Base-by-base conservation (phyloP, 192 early-diverging fungal genomes). In the Linnemannia schmuckeri region DNA sequence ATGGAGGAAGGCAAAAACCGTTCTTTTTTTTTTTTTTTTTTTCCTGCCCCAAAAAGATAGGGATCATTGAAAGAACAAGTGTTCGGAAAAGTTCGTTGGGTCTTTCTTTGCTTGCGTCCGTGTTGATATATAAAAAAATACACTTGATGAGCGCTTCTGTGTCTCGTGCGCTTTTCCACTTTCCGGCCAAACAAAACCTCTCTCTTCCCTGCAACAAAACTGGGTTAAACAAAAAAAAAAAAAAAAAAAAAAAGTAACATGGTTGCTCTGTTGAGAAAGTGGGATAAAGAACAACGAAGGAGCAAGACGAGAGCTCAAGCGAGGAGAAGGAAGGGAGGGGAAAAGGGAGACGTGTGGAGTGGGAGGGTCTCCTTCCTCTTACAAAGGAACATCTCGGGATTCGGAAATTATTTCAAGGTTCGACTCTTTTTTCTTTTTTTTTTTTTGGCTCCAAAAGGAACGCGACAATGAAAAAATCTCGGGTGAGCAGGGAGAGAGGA, bases 341-440 rank as follows among this genome's bases (percentile, higher is more conserved):
- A 57, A 15, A 15, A 13, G 8, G 55, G 55, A 27, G 55, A 6
- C 3, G 55, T 24, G 55, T 5, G 24, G 54, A 57, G 24, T 12
- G 4, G 55, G 55, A 57, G 61, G 33, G 49, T 52, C 49, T 52
- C 17, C 20, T 52, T 22, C 49, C 18, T 18, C 49, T 52, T 52
- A 4, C 49, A 52, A 30, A 66, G 61, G 61, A 66, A 66, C 30
- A 35, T 66, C 61, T 66, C 61, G 61, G 61, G 61, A 66, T 15
- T 66, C 61, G 61, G 61, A 66, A 66, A 66, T 66, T 66, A 33
- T 66, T 44, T 33, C 61, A 66, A 66, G 10, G 61, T 66, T 66
- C 30, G 17, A 66, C n/a, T 30, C 30, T 63, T 30, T 15, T 63
- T 12, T 12, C 33, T 8, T 55, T 52, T 52, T 52, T 52, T 52